phyloP scores from a whole-genome alignment of 345 rosid species.

The Erodium maritimum region DNA sequence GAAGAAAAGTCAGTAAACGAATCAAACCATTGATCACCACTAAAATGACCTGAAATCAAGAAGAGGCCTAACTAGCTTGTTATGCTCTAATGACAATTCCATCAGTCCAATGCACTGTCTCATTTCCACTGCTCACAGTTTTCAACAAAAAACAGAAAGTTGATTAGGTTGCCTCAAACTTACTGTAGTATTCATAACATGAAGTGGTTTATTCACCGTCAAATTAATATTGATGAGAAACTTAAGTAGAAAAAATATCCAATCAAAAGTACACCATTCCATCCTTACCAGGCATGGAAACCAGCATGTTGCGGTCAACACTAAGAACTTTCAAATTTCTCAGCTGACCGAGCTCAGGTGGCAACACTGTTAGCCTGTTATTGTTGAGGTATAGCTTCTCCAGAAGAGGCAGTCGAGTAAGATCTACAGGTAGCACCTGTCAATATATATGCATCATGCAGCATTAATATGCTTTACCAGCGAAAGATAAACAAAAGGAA shows the following conservation, averaged over 20 bases:
- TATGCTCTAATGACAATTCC: constrained; percentile 90
- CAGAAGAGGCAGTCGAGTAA: constrained; percentile 65
- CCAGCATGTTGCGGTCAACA: constrained; percentile 66
- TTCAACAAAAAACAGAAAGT: constrained; percentile 16
- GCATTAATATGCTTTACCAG: constrained; percentile 1
- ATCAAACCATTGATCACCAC: background rate
- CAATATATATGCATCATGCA: constrained; percentile 4
- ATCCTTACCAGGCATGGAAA: constrained; percentile 84
- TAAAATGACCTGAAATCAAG: constrained; percentile 91
- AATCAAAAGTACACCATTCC: background rate
- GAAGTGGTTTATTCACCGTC: too few relatives aligned
- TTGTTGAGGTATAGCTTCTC: constrained; percentile 84
- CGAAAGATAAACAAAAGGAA: background rate
- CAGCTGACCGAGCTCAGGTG: constrained; percentile 82
- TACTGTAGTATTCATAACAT: background rate
- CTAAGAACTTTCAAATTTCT: constrained; percentile 60
- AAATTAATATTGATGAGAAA: too few relatives aligned
- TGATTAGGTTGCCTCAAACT: background rate
- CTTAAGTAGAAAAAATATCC: background rate
- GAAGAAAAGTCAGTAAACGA: constrained; percentile 7
- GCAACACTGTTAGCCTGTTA: constrained; percentile 65
- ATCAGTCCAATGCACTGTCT: constrained; percentile 71
- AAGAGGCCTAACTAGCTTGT: constrained; percentile 89
- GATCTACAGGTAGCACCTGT: constrained; percentile 76
- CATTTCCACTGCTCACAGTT: constrained; percentile 62